Conservation (phyloP, 2,329 filamentous ascomycete genomes). For the Hypocreales sp. region DNA sequence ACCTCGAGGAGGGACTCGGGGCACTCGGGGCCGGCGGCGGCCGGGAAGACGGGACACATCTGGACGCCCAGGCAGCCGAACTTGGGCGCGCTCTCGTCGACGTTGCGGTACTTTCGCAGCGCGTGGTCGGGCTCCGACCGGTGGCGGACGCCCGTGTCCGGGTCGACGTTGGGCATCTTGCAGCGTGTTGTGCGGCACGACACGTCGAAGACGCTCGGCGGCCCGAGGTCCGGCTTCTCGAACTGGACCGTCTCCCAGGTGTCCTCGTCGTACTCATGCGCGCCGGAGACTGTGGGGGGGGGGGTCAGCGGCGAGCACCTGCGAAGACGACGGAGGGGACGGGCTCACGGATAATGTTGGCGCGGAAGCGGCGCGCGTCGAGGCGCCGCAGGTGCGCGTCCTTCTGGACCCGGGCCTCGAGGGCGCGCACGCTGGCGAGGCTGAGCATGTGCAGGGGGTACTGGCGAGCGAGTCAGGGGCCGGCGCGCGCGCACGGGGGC, state of each 20-base stretch:
- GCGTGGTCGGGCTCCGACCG: conserved; percentile 40
- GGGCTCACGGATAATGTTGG: conserved; percentile 50
- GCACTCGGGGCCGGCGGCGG: conserved; percentile 9
- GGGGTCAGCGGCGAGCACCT: background rate
- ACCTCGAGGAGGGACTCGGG: conserved; percentile 33
- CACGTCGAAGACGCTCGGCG: conserved; percentile 28
- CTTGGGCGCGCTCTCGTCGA: conserved; percentile 43
- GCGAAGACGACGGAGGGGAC: background rate
- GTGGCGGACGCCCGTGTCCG: conserved; percentile 39
- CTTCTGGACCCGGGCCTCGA: conserved; percentile 40
- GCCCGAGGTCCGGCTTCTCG: conserved; percentile 21
- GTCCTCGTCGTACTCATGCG: conserved; percentile 52
- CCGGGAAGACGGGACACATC: conserved; percentile 38
- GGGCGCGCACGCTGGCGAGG: conserved; percentile 44
- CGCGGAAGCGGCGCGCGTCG: conserved; percentile 49
- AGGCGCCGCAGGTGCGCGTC: conserved; percentile 32
- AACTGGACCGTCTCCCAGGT: conserved; percentile 48
- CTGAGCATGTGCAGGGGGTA: conserved; percentile 58
- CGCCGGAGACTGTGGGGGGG: conserved; percentile 33
- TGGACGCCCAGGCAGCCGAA: conserved; percentile 50
- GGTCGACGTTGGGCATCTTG: conserved; percentile 53
- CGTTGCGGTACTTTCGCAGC: conserved; percentile 39
- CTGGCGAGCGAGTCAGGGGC: conserved; percentile 16
- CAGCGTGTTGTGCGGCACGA: conserved; percentile 50
- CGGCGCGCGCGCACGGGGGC: background rate